Percentiles rank a stretch among this genome's conserved stretches.
These are phyloP conservation scores for Calonectria ilicicola DNA, from an alignment of 2,329 filamentous ascomycete species.

Conservation along the genomic window DNA sequence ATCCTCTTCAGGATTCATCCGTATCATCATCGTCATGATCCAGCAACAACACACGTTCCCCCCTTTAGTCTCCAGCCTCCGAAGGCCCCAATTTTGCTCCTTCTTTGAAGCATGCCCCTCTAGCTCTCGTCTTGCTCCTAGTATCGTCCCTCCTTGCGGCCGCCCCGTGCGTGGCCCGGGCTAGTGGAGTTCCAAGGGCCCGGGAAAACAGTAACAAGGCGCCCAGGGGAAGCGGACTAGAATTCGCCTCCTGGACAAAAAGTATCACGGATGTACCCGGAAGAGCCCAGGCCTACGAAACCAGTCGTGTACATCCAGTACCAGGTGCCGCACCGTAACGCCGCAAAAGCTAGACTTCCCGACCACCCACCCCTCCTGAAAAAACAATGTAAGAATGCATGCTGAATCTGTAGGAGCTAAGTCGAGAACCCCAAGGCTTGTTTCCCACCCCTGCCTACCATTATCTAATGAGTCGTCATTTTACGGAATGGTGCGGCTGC, in stretches of 20 bases:
- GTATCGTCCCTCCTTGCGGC: slow-evolving; percentile 1
- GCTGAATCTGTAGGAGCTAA: slow-evolving; percentile 12
- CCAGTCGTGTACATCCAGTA: slow-evolving; percentile 7
- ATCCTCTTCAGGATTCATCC: slow-evolving; percentile 18
- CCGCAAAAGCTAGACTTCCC: slow-evolving; percentile 11
- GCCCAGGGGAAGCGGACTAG: slow-evolving; percentile 9
- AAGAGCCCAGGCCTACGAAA: slow-evolving; percentile 10
- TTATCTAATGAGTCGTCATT: slow-evolving; percentile 25
- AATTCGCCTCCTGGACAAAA: slow-evolving; percentile 15
- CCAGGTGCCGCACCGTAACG: slow-evolving; percentile 9
- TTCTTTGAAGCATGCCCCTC: slow-evolving; percentile 10
- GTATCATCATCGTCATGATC: slow-evolving; percentile 10
- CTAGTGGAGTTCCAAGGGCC: slow-evolving; percentile 10
- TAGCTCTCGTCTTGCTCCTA: slow-evolving; percentile 1
- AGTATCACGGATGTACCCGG: slow-evolving; percentile 25
- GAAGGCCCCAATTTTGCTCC: slow-evolving; percentile 1
- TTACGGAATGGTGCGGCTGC: slow-evolving; percentile 26
- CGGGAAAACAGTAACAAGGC: background rate
- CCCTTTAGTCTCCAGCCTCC: background rate
- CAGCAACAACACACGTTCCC: background rate
- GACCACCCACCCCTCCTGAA: background rate
- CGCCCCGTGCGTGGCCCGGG: slow-evolving; percentile 36
- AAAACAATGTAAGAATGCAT: slow-evolving; percentile 15
- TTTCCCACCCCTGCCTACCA: slow-evolving; percentile 18
- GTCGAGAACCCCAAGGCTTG: slow-evolving; percentile 21